Percentiles rank a stretch among this genome's conserved stretches.
Evolutionary conservation across 768 basidiomycete genomes (phyloP).

Genomic region (Phylloporus rhodoxanthus): DNA sequence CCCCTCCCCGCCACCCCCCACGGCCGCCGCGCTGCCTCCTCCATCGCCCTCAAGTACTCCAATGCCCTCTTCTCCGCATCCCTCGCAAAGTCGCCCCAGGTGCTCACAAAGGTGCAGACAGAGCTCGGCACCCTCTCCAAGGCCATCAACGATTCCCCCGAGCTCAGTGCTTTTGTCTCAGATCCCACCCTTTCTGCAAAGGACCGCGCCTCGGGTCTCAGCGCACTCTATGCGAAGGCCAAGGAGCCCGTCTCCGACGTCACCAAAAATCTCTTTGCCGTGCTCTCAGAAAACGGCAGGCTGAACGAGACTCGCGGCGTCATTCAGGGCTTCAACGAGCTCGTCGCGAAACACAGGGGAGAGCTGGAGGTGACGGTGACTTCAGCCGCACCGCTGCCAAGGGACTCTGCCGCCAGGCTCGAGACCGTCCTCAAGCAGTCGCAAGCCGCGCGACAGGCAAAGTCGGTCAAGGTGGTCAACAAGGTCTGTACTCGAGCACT

Average conservation of each 20-base stretch:
- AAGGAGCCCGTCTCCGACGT: conserved; percentile 77
- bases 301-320: conserved; percentile 79
- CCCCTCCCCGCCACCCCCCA: conserved; percentile 35
- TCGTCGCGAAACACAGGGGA: conserved; percentile 84
- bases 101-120: conserved; percentile 78
- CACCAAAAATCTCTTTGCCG: conserved; percentile 85
- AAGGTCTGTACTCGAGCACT: conserved; percentile 51
- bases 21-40: conserved; percentile 63
- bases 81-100: conserved; percentile 74
- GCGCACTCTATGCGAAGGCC: conserved; percentile 61
- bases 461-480: conserved; percentile 84
- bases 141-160: conserved; percentile 60
- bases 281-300: conserved; percentile 92
- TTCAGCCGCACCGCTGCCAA: conserved; percentile 75
- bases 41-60: conserved; percentile 79
- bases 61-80: conserved; percentile 78
- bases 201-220: conserved; percentile 68
- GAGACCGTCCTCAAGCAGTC: conserved; percentile 84
- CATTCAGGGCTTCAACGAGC: conserved; percentile 85
- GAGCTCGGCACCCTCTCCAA: conserved; percentile 72
- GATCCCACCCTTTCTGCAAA: conserved; percentile 88
- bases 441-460: conserved; percentile 79
- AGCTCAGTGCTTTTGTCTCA: conserved; percentile 64
- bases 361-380: conserved; percentile 92
- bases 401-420: conserved; percentile 67